Evolutionary conservation across 192 early-diverging fungal genomes (phyloP), one percentile per base, ranked within the genome.

Genomic region (Linnemannia schmuckeri): DNA sequence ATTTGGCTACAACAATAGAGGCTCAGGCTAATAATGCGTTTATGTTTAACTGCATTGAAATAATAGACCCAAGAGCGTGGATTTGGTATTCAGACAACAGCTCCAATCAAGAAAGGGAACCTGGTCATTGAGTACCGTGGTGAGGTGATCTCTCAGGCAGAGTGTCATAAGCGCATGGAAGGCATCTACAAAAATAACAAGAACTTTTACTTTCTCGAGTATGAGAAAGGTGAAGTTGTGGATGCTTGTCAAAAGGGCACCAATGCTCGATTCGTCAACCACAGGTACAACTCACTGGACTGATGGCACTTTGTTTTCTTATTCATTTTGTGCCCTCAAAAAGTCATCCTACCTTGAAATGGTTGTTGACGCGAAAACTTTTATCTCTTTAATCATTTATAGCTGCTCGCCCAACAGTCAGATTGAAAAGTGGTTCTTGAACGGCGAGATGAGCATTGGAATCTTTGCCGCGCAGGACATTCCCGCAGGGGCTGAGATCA

Each of bases 351-450:
- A 22, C 20, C 5, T 6, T 0, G 17, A 52, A 46, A 46, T 15
- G 15, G 49, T 4, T 52, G 18, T 18, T 52, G 20, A 52, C 49
- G 24, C 18, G n/a, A 13, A 49, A 55, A 37, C n/a, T 4, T 41
- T 0, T 47, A 38, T 44, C 12, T 55, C 2, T 63, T 2, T 24
- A 41, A 5, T 70, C 22, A 20, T 66, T 27, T 72, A 74, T 44
- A 91, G 93, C 35, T 97, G 96, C 78, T 92, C 93, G 17, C 96
- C 96, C 8, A 97, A 97, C 79, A 97, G 96, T 89, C 94, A 94
- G 70, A 97, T 97, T 52, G 96, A 97, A 83, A 97, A 96, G 86
- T 97, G 96, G 96, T 95, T 89, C 78, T 82, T 85, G 20, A 93
- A 93, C 77, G 96, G 95, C 1, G 96, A 97, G 78, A 92, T 90